Percentiles rank a stretch among this genome's conserved stretches.
These are phyloP conservation scores for Verticillium tricorpus DNA, from an alignment of 2,329 filamentous ascomycete genomes.

Conservation along the genomic window DNA sequence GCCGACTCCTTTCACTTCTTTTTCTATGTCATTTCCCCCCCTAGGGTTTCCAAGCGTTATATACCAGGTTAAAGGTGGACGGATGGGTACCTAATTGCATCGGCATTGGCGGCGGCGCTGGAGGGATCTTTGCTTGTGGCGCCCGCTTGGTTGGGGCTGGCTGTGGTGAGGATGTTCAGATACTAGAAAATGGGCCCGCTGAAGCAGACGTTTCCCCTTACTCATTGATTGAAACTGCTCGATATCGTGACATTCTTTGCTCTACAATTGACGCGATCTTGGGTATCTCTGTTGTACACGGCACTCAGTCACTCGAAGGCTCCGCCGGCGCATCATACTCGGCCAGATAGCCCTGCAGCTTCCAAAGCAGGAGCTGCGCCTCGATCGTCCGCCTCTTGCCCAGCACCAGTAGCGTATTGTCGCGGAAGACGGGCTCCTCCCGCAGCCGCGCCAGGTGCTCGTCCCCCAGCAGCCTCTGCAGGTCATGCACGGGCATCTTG, in stretches of 20 bases:
- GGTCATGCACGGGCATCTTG: constrained; percentile 48
- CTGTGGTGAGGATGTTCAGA: background rate
- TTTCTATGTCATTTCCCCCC: background rate
- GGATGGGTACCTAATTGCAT: background rate
- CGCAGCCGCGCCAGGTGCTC: constrained; percentile 35
- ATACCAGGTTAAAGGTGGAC: background rate
- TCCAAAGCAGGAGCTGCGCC: constrained; percentile 51
- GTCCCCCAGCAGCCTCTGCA: constrained; percentile 45
- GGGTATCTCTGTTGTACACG: background rate
- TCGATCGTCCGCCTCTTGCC: constrained; percentile 28
- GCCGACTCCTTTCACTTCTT: background rate
- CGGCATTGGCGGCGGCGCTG: background rate
- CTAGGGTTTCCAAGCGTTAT: background rate
- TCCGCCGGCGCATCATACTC: background rate
- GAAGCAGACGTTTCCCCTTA: background rate
- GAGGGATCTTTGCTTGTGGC: background rate
- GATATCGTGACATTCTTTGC: background rate
- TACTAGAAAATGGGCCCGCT: background rate
- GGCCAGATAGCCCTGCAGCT: constrained; percentile 49
- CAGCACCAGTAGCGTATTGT: constrained; percentile 35
- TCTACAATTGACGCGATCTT: background rate
- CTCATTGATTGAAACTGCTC: background rate
- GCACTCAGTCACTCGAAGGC: background rate
- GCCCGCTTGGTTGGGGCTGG: background rate
- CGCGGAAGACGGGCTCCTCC: constrained; percentile 6